These are phyloP conservation scores for Leptoxyphium fumago DNA, from an alignment of 2,329 filamentous ascomycete genomes.

Conservation along the genomic window DNA sequence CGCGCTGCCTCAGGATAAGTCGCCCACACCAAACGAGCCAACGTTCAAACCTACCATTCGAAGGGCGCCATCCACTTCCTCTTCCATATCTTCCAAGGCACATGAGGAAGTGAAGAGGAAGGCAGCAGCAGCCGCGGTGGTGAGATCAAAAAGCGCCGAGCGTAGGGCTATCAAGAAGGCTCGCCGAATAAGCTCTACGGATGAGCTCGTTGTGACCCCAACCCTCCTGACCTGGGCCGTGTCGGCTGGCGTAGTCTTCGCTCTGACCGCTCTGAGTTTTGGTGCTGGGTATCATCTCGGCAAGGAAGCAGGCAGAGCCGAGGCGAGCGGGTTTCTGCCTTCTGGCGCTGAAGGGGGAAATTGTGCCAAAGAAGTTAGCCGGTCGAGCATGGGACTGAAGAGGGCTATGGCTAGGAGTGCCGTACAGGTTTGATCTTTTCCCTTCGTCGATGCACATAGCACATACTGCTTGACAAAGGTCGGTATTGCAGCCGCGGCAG, in stretches of 20 bases:
- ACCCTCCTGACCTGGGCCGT: constrained; percentile 53
- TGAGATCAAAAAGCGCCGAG: constrained; percentile 22
- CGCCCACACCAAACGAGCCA: constrained; percentile 15
- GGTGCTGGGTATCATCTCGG: constrained; percentile 49
- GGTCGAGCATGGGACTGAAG: constrained; percentile 18
- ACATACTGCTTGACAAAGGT: no score
- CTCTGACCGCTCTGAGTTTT: constrained; percentile 50
- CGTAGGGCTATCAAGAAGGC: constrained; percentile 31
- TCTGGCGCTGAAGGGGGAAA: constrained; percentile 8
- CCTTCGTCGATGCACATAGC: no score
- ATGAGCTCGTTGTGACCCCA: constrained; percentile 30
- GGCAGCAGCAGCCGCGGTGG: neutral
- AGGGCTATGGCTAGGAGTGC: constrained; percentile 17
- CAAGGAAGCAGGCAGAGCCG: constrained; percentile 40
- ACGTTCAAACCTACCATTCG: constrained; percentile 23
- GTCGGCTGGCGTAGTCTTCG: constrained; percentile 48
- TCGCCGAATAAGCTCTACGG: constrained; percentile 14
- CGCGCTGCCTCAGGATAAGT: constrained; percentile 23
- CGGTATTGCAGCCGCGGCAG: no score
- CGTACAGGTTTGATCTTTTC: constrained; percentile 13
- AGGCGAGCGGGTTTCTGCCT: constrained; percentile 21
- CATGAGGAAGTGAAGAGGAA: neutral
- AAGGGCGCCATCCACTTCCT: constrained; percentile 17
- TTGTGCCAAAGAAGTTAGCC: constrained; percentile 19
- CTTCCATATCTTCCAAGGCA: constrained; percentile 9